Evolutionary conservation across 108 stramenopile species (phyloP).

Genomic region (Nitzschia sp.): DNA sequence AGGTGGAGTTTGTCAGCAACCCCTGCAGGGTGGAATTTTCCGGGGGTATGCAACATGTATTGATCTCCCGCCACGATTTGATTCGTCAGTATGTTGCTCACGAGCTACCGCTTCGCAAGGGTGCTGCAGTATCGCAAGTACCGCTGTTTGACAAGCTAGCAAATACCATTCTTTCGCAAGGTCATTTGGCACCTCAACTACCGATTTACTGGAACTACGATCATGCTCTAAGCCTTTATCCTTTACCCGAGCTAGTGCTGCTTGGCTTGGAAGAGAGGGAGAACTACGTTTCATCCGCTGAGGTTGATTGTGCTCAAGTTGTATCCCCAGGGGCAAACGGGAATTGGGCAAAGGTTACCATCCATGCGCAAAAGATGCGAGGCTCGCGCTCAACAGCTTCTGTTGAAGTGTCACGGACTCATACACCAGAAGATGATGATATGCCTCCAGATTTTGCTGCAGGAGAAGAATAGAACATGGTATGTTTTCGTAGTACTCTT

Average conservation of each 20-base stretch:
- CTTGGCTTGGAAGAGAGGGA: conserved; percentile 50
- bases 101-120: conserved; percentile 41
- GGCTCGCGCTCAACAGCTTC: not conserved
- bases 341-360: conserved; percentile 19
- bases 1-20: conserved; percentile 59
- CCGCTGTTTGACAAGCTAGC: conserved; percentile 36
- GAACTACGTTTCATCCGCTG: not conserved
- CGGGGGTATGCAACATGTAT: conserved; percentile 75
- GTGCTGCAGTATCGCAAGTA: not conserved
- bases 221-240: conserved; percentile 87
- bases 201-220: conserved; percentile 93
- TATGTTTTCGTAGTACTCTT: no score
- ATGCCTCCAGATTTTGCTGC: conserved; percentile 1
- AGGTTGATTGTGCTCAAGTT: conserved; percentile 2
- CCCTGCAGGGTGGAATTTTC: conserved; percentile 86
- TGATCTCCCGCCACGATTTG: conserved; percentile 89
- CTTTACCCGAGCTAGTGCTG: conserved; percentile 85
- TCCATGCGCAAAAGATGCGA: not conserved
- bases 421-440: not conserved
- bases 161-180: conserved; percentile 87
- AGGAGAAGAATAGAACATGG: no score
- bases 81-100: conserved; percentile 76
- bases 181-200: conserved; percentile 76
- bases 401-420: not conserved
- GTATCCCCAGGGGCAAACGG: conserved; percentile 6